A percentile compares a stretch with the other conserved stretches of the same genome.
Evolutionary conservation across 202 grass and related monocot species (phyloP).

Genomic region (Alloteropsis angusta): DNA sequence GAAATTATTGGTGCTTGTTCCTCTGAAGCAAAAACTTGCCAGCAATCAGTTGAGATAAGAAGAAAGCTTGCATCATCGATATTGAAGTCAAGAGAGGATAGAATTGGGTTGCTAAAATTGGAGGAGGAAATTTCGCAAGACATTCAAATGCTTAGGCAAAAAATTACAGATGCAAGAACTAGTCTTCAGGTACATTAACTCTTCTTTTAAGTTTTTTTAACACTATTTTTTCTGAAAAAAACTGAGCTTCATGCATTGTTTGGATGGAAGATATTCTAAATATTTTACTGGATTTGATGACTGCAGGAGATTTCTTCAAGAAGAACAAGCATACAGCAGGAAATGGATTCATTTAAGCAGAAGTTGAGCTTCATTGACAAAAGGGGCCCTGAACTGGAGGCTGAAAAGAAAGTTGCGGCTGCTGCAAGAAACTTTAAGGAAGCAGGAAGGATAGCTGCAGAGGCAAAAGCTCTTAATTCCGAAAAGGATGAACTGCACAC

Average conservation of each 20-base stretch:
- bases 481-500: constrained; percentile 76
- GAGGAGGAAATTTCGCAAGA: constrained; percentile 78
- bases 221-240: constrained; percentile 9
- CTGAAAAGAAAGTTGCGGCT: constrained; percentile 96
- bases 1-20: constrained; percentile 50
- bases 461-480: constrained; percentile 68
- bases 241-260: neutral
- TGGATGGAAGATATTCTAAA: constrained; percentile 8
- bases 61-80: constrained; percentile 54
- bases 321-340: constrained; percentile 64
- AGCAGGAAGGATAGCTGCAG: constrained; percentile 74
- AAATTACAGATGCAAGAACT: constrained; percentile 74
- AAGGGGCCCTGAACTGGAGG: constrained; percentile 81
- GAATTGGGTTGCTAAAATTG: constrained; percentile 57
- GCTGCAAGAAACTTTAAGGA: constrained; percentile 92
- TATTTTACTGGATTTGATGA: constrained; percentile 27
- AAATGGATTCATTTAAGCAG: constrained; percentile 67
- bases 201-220: neutral
- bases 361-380: constrained; percentile 81
- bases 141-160: constrained; percentile 70
- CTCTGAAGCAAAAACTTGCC: constrained; percentile 66
- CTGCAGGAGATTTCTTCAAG: constrained; percentile 72
- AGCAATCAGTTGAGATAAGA: constrained; percentile 48
- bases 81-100: constrained; percentile 76
- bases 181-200: constrained; percentile 60